phyloP scores from a whole-genome alignment of 495 filamentous ascomycete species.

The Parathielavia appendiculata region DNA sequence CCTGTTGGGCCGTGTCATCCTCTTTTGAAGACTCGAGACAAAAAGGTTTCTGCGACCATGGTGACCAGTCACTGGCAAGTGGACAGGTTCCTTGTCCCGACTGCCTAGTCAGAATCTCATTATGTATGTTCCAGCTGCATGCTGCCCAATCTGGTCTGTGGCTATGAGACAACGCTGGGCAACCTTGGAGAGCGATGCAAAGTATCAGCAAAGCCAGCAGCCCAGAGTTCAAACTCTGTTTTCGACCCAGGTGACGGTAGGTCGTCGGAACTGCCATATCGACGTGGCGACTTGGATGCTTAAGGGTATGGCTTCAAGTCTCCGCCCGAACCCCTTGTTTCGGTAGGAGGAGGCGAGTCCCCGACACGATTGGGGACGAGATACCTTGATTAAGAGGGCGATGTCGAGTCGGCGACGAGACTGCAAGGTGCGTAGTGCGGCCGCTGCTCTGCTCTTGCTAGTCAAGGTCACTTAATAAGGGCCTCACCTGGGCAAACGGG shows the following conservation, averaged over 20 bases:
- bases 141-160: neutral
- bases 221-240: neutral
- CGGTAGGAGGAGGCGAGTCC: too few relatives aligned
- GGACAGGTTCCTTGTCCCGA: neutral
- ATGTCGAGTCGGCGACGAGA: too few relatives aligned
- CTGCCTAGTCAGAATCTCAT: neutral
- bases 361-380: too few relatives aligned
- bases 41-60: conserved; percentile 2
- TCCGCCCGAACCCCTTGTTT: too few relatives aligned
- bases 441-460: too few relatives aligned
- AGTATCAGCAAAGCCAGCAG: neutral
- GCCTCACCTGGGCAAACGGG: too few relatives aligned
- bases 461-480: too few relatives aligned
- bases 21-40: neutral
- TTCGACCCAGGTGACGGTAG: neutral
- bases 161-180: too few relatives aligned
- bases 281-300: neutral
- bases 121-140: neutral
- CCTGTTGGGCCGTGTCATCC: neutral
- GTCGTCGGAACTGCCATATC: neutral
- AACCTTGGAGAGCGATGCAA: neutral
- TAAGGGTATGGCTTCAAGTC: neutral
- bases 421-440: too few relatives aligned
- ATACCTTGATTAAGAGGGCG: too few relatives aligned
- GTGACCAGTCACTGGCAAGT: neutral